phyloP scores from a whole-genome alignment of 140 eudicot species.

The Stevia rebaudiana region DNA sequence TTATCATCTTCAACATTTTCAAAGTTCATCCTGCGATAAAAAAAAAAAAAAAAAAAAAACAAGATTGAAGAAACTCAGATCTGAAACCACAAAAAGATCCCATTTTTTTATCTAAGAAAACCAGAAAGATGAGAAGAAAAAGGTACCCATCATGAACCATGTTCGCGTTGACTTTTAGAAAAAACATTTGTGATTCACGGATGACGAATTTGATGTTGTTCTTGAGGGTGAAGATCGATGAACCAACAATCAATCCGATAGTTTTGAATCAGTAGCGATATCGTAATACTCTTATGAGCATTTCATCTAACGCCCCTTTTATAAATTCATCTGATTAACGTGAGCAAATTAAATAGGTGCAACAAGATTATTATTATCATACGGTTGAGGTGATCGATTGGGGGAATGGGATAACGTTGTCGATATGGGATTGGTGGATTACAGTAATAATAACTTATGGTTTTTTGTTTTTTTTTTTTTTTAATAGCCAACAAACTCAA shows the following conservation, averaged over 20 bases:
- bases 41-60: too few relatives aligned
- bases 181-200: not conserved
- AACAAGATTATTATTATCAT: not conserved
- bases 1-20: not conserved
- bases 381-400: too few relatives aligned
- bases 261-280: too few relatives aligned
- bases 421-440: conserved; percentile 24
- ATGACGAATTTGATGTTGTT: not conserved
- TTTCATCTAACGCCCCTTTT: conserved; percentile 15
- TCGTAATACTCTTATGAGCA: not conserved
- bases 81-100: conserved; percentile 1
- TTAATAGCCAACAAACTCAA: too few relatives aligned
- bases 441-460: too few relatives aligned
- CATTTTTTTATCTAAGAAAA: not conserved
- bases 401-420: conserved; percentile 21
- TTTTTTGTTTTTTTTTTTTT: too few relatives aligned
- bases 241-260: not conserved
- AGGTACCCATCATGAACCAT: not conserved
- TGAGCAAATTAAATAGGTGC: conserved; percentile 18
- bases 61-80: conserved; percentile 20
- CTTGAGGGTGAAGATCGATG: conserved; percentile 5
- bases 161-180: conserved; percentile 18
- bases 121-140: not conserved
- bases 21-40: conserved; percentile 7
- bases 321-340: conserved; percentile 9